phyloP scores from a whole-genome alignment of 371 early-diverging fungal species.

The Coemansia linderi region DNA sequence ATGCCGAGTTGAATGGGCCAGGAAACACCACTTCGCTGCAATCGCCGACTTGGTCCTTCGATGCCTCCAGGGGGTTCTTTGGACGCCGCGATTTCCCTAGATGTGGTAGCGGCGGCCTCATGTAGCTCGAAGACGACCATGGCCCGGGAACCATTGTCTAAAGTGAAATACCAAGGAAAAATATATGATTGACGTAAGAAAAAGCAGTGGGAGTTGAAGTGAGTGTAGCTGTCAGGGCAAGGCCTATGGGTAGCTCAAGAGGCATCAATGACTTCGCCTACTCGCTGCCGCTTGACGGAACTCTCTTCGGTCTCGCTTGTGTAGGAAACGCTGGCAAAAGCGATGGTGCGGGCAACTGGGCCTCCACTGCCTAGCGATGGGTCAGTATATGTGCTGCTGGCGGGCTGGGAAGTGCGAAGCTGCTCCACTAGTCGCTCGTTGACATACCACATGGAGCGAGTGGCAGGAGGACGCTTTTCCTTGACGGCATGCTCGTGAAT shows the following conservation, averaged over 20 bases:
- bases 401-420: background rate
- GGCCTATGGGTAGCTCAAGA: constrained; percentile 1
- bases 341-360: background rate
- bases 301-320: background rate
- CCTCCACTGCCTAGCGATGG: background rate
- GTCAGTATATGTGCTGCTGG: background rate
- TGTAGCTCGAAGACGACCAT: constrained; percentile 5
- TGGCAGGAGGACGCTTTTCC: constrained; percentile 40
- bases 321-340: background rate
- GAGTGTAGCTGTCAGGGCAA: background rate
- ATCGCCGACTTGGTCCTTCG: constrained; percentile 28
- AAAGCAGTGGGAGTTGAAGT: background rate
- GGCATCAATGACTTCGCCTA: background rate
- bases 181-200: background rate
- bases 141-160: background rate
- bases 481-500: constrained; percentile 42
- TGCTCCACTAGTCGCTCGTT: constrained; percentile 23
- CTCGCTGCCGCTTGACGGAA: constrained; percentile 10
- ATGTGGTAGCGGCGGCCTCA: constrained; percentile 28
- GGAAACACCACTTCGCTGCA: constrained; percentile 17
- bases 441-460: constrained; percentile 41
- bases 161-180: background rate
- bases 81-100: constrained; percentile 16
- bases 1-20: constrained; percentile 28
- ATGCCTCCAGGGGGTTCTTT: constrained; percentile 31